A percentile compares a stretch with the other conserved stretches of the same genome.
phyloP scores from a whole-genome alignment of 208 protist genomes.

The Wallacemonas collosoma region DNA sequence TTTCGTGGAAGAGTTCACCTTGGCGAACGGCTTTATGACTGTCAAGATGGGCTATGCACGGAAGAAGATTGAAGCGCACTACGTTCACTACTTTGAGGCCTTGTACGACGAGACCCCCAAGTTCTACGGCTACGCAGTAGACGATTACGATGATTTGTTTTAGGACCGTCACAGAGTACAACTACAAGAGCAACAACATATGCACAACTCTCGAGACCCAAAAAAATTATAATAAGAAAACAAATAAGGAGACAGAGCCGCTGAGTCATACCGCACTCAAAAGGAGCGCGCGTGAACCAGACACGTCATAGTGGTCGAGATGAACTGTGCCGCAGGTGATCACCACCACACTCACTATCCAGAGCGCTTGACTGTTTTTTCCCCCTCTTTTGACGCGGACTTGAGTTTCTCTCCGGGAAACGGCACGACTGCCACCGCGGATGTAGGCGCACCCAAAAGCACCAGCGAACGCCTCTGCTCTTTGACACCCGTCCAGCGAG shows the following conservation, averaged over 20 bases:
- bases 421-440: no score
- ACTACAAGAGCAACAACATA: neutral
- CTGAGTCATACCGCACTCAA: neutral
- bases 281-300: neutral
- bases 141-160: slow-evolving; percentile 93
- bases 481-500: no score
- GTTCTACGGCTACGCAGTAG: slow-evolving; percentile 91
- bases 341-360: no score
- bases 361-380: no score
- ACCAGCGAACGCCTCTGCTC: no score
- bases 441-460: no score
- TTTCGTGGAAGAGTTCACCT: slow-evolving; percentile 90
- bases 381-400: no score
- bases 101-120: slow-evolving; percentile 91
- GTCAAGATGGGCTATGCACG: slow-evolving; percentile 88
- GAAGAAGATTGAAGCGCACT: slow-evolving; percentile 85
- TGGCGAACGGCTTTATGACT: slow-evolving; percentile 90
- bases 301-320: no score
- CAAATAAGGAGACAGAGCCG: neutral
- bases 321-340: no score
- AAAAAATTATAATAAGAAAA: neutral
- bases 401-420: no score
- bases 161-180: slow-evolving; percentile 27
- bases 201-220: neutral
- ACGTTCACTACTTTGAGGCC: slow-evolving; percentile 90